phyloP scores from a whole-genome alignment of 2,329 filamentous ascomycete genomes.

The Fusarium chlamydosporum region DNA sequence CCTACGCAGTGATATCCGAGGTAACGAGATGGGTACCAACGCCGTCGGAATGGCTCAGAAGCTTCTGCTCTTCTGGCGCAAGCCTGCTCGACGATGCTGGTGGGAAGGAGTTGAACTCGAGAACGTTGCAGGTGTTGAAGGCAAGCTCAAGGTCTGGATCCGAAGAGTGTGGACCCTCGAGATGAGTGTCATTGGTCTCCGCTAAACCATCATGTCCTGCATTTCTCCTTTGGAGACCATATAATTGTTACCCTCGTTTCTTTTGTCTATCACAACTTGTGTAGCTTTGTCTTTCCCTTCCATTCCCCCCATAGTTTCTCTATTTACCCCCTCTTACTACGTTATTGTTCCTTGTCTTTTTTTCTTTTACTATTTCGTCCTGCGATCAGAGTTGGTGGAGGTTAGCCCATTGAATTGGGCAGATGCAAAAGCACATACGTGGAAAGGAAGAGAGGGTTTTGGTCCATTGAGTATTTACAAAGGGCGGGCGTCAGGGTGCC shows the following conservation, averaged over 20 bases:
- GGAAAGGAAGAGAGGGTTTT: conserved; percentile 34
- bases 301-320: conserved; percentile 23
- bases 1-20: conserved; percentile 91
- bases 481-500: conserved; percentile 50
- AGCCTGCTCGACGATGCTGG: conserved; percentile 96
- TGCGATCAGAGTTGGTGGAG: conserved; percentile 37
- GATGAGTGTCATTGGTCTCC: conserved; percentile 93
- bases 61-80: conserved; percentile 96
- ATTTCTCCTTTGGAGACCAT: conserved; percentile 15
- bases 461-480: conserved; percentile 46
- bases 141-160: conserved; percentile 97
- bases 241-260: conserved; percentile 30
- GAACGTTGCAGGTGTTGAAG: conserved; percentile 89
- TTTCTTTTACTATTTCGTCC: conserved; percentile 24
- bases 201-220: conserved; percentile 58
- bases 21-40: conserved; percentile 79
- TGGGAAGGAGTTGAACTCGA: conserved; percentile 98
- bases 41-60: conserved; percentile 99
- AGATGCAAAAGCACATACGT: conserved; percentile 36
- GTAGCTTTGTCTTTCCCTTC: conserved; percentile 33
- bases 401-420: conserved; percentile 34
- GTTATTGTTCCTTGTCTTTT: conserved; percentile 27
- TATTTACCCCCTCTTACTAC: conserved; percentile 32
- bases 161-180: conserved; percentile 97
- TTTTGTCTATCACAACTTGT: conserved; percentile 42